These are phyloP conservation scores for Endocalyx cinctus DNA, from an alignment of 2,329 filamentous ascomycete species.

Conservation along the genomic window DNA sequence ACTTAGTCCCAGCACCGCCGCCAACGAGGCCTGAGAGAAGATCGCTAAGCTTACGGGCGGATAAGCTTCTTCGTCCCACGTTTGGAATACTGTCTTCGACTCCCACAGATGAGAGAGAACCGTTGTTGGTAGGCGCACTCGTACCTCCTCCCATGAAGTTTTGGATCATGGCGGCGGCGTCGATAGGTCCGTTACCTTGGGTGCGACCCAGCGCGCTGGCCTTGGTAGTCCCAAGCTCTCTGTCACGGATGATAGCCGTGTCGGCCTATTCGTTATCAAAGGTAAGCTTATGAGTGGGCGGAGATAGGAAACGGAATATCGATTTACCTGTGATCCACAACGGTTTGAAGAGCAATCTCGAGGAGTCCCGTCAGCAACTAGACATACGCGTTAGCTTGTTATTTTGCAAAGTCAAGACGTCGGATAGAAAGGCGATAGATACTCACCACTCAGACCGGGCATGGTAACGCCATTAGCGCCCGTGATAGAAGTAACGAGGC, in stretches of 20 bases:
- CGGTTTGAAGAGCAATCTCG: slow-evolving; percentile 58
- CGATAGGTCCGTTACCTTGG: slow-evolving; percentile 52
- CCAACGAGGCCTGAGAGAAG: slow-evolving; percentile 23
- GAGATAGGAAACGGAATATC: too few species aligned
- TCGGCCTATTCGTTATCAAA: too few species aligned
- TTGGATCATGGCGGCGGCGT: slow-evolving; percentile 51
- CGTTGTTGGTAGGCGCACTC: slow-evolving; percentile 32
- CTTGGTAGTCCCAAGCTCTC: slow-evolving; percentile 50
- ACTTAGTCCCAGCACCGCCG: slow-evolving; percentile 39
- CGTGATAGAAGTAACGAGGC: slow-evolving; percentile 25
- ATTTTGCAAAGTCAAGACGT: neutral
- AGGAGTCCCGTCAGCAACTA: slow-evolving; percentile 60
- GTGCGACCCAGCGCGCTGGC: slow-evolving; percentile 62
- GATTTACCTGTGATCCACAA: slow-evolving; percentile 65
- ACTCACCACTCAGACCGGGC: slow-evolving; percentile 25
- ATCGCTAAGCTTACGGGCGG: slow-evolving; percentile 22
- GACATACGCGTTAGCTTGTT: neutral
- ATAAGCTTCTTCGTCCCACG: slow-evolving; percentile 7
- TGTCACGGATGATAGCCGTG: slow-evolving; percentile 63
- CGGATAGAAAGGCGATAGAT: neutral
- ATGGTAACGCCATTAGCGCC: slow-evolving; percentile 28
- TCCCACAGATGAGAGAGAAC: slow-evolving; percentile 33
- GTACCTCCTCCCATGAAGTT: slow-evolving; percentile 55
- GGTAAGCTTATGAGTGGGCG: too few species aligned
- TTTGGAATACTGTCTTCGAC: slow-evolving; percentile 36